Conservation (phyloP, 108 stramenopile species). For the Seminavis robusta region DNA sequence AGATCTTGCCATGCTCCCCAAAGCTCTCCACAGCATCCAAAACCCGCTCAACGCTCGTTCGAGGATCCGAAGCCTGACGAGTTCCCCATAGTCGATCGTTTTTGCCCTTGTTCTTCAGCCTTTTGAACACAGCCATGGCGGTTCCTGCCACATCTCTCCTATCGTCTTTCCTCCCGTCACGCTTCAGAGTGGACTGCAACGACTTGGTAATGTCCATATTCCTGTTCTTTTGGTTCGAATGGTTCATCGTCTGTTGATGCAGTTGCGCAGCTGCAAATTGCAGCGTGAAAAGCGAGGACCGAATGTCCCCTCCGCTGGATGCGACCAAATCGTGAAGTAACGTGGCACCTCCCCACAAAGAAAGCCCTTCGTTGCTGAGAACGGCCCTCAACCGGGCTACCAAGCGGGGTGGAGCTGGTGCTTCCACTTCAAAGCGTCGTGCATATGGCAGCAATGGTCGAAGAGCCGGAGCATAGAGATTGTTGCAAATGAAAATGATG, state of each 20-base stretch:
- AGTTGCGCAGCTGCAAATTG: constrained; percentile 77
- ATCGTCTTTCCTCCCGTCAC: constrained; percentile 72
- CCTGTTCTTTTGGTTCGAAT: constrained; percentile 2
- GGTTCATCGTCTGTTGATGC: constrained; percentile 6
- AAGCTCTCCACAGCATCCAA: constrained; percentile 31
- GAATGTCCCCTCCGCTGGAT: constrained; percentile 79
- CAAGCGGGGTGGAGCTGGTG: constrained; percentile 65
- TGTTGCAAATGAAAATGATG: constrained; percentile 97
- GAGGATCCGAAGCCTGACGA: background rate
- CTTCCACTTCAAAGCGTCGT: constrained; percentile 75
- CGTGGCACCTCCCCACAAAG: constrained; percentile 41
- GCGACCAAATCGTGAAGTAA: constrained; percentile 69
- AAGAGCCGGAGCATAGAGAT: constrained; percentile 92
- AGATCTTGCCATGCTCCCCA: constrained; percentile 62
- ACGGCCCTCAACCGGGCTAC: constrained; percentile 81
- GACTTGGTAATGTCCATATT: constrained; percentile 54
- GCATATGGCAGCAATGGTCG: constrained; percentile 88
- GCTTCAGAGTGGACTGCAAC: constrained; percentile 44
- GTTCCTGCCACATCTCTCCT: constrained; percentile 65
- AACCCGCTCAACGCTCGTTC: constrained; percentile 9
- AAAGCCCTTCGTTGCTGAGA: constrained; percentile 57
- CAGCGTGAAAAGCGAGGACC: constrained; percentile 89
- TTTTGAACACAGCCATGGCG: constrained; percentile 59
- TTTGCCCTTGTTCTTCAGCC: constrained; percentile 26
- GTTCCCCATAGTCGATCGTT: constrained; percentile 3